These are phyloP conservation scores for Apiospora koreana DNA, from an alignment of 2,329 filamentous ascomycete genomes.

Conservation along the genomic window DNA sequence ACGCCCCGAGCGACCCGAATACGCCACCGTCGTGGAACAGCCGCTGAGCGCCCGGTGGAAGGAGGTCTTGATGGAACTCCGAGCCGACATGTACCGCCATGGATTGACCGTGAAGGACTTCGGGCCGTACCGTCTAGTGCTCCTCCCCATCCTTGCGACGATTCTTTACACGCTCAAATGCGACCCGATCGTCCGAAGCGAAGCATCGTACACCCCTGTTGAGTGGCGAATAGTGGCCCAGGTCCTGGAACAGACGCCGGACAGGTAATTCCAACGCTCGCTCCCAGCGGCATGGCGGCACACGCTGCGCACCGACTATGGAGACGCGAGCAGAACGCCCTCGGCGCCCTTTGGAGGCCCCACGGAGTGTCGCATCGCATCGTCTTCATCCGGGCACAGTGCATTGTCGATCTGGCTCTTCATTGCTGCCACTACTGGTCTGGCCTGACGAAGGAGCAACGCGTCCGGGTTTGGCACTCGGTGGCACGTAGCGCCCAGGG, in stretches of 20 bases:
- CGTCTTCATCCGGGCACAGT: background rate
- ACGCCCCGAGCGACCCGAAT: background rate
- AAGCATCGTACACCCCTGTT: too few relatives aligned
- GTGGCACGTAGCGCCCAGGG: background rate
- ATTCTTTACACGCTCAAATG: background rate
- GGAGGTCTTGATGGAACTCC: background rate
- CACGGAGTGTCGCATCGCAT: background rate
- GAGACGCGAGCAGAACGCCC: background rate
- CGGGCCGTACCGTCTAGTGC: background rate
- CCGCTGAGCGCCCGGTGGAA: background rate
- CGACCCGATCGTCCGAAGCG: too few relatives aligned
- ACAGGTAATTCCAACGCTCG: background rate
- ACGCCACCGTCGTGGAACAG: background rate
- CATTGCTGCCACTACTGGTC: background rate
- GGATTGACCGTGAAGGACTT: background rate
- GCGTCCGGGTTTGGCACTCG: background rate
- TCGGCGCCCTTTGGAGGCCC: background rate
- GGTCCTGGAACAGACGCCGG: background rate
- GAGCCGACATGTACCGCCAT: background rate
- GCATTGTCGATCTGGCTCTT: background rate
- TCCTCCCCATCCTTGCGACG: background rate
- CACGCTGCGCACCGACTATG: background rate
- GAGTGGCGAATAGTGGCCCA: too few relatives aligned
- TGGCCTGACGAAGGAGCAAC: background rate
- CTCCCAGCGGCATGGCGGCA: background rate